Percentiles rank a stretch among this genome's conserved stretches.
Evolutionary conservation across 2,329 filamentous ascomycete genomes (phyloP).

Genomic region (Tolypocladium inflatum): DNA sequence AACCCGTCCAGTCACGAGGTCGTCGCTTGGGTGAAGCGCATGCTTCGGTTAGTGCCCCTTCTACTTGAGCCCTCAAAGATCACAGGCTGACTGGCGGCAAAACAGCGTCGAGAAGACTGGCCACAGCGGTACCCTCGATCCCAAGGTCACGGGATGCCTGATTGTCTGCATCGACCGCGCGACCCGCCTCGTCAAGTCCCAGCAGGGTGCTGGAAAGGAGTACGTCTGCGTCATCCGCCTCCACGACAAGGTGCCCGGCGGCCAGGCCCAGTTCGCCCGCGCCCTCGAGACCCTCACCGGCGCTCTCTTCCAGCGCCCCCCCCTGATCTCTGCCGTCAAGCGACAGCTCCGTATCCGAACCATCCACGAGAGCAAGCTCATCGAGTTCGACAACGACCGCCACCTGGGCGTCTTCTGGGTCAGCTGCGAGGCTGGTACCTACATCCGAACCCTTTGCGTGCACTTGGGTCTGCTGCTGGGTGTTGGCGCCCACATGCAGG

Average conservation of each 20-base stretch:
- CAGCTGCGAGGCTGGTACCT: slow-evolving; percentile 93
- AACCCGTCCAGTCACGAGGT: slow-evolving; percentile 99
- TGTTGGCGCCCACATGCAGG: slow-evolving; percentile 96
- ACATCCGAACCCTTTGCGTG: slow-evolving; percentile 96
- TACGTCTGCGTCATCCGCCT: slow-evolving; percentile 94
- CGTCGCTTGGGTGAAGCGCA: slow-evolving; percentile 98
- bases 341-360: slow-evolving; percentile 96
- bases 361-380: slow-evolving; percentile 92
- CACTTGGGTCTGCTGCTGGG: slow-evolving; percentile 70
- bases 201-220: slow-evolving; percentile 98
- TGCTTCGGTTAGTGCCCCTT: slow-evolving; percentile 58
- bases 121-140: slow-evolving; percentile 95
- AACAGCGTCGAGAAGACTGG: slow-evolving; percentile 73
- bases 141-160: slow-evolving; percentile 92
- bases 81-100: background rate
- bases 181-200: slow-evolving; percentile 94
- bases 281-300: slow-evolving; percentile 94
- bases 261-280: slow-evolving; percentile 84
- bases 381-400: slow-evolving; percentile 97
- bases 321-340: slow-evolving; percentile 97
- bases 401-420: slow-evolving; percentile 99
- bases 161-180: slow-evolving; percentile 96
- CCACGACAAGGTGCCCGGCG: slow-evolving; percentile 90
- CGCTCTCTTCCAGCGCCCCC: slow-evolving; percentile 84
- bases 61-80: background rate